Base-by-base conservation (phyloP, 169 alveolate genomes). In the Neospora caninum region DNA sequence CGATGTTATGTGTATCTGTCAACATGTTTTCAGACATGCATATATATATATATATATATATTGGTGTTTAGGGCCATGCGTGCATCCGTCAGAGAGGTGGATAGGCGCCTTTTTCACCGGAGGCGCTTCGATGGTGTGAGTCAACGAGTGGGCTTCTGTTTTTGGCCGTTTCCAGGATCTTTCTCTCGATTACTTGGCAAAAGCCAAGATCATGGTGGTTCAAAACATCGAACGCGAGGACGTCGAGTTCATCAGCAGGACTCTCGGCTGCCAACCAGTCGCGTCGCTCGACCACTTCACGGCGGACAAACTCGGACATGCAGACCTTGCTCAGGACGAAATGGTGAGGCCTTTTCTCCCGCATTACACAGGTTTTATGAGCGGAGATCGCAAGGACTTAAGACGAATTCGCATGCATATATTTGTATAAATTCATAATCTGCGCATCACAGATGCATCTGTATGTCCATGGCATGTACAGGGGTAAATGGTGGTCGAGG, bases 171-270 rank as follows among this genome's bases (percentile, higher is more conserved):
- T 69, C 27, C 83, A 98, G 96, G 99, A 99, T 92, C 97, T 99
- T 73, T 97, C 99, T 70, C 98, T 99, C 34, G 99, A 99, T 95
- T 99, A 98, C 97, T 96, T 99, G 91, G 99, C 99, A 2, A 99
- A 99, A 97, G 99, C 99, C 36, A 98, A 98, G 96, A 99, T 99
- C 84, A 97, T 99, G 98, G 99, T 99, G 93, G 98, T 99, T 41
- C 98, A 98, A 94, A 99, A 99, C 96, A 98, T 99, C 80, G 99
- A 99, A 94, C 97, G 99, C 93, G 99, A 99, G 83, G 99, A 99
- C 88, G 98, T 99, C 25, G 99, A 99, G 91, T 99, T 98, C 96
- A 98, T 99, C 43, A 95, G 99, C 43, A 97, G 97, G 80, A 98
- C 99, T 16, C 95, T 98, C 69, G 98, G 99, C 64, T 98, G 99